These are phyloP conservation scores for Hondaea fermentalgiana DNA, from an alignment of 108 stramenopile genomes.

Conservation along the genomic window DNA sequence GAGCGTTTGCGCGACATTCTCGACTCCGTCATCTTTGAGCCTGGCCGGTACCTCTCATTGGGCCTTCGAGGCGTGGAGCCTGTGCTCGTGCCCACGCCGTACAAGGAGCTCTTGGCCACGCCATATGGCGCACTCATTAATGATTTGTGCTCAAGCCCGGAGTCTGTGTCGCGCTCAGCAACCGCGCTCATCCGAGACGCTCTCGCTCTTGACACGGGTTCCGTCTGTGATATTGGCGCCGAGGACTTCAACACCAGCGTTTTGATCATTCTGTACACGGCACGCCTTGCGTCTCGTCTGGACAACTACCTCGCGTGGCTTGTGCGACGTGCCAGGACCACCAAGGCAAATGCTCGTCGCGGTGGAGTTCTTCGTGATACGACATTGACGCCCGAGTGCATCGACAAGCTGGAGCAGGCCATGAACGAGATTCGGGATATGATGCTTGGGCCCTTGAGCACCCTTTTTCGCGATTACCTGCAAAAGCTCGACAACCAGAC, in stretches of 20 bases:
- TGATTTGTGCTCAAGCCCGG: slow-evolving; percentile 13
- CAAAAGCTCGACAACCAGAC: slow-evolving; percentile 17
- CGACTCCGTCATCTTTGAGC: slow-evolving; percentile 27
- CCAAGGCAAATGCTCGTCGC: neutral
- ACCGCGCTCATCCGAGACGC: slow-evolving; percentile 8
- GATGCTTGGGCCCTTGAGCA: neutral
- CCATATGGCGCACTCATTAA: slow-evolving; percentile 27
- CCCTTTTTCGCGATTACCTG: slow-evolving; percentile 21
- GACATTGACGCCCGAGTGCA: neutral
- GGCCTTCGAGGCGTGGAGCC: slow-evolving; percentile 24
- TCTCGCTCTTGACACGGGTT: slow-evolving; percentile 24
- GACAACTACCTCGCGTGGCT: slow-evolving; percentile 25
- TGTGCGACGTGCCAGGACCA: neutral
- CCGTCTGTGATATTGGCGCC: slow-evolving; percentile 17
- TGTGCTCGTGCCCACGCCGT: slow-evolving; percentile 21
- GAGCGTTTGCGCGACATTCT: neutral
- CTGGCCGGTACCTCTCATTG: neutral
- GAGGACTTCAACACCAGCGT: slow-evolving; percentile 24
- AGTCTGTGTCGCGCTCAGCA: neutral
- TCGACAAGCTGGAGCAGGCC: slow-evolving; percentile 19
- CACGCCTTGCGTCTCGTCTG: slow-evolving; percentile 19
- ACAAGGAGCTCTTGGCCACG: slow-evolving; percentile 22
- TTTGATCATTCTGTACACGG: slow-evolving; percentile 25
- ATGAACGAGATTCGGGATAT: neutral
- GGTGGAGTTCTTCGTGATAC: neutral